phyloP scores from a whole-genome alignment of 2,329 filamentous ascomycete species.

The Colletotrichum sp. region DNA sequence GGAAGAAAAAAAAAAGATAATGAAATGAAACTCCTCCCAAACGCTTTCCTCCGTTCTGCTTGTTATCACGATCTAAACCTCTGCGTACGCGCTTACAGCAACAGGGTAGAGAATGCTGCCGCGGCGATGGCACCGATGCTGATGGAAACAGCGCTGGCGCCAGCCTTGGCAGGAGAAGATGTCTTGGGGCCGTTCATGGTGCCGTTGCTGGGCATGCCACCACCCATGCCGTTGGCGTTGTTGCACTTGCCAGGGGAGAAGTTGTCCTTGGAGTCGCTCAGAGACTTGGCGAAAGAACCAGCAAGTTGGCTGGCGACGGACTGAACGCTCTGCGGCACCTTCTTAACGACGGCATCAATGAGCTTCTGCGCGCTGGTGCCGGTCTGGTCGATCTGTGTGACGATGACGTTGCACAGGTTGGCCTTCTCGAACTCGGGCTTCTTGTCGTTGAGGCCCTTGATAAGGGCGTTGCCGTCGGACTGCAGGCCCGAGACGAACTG shows the following conservation, averaged over 20 bases:
- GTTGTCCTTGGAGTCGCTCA: conserved; percentile 26
- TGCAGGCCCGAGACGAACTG: conserved; percentile 26
- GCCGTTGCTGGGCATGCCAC: conserved; percentile 22
- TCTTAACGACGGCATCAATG: conserved; percentile 32
- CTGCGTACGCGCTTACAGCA: background rate
- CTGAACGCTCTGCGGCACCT: conserved; percentile 33
- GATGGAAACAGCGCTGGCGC: background rate
- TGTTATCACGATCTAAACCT: background rate
- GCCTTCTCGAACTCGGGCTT: conserved; percentile 32
- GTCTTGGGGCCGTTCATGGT: background rate
- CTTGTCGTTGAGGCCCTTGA: conserved; percentile 29
- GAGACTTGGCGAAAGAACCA: conserved; percentile 25
- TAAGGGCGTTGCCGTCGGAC: conserved; percentile 27
- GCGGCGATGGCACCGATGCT: conserved; percentile 1
- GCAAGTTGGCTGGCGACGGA: conserved; percentile 30
- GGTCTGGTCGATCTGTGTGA: conserved; percentile 27
- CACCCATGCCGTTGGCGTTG: conserved; percentile 26
- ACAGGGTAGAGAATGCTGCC: background rate
- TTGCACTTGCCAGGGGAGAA: conserved; percentile 34
- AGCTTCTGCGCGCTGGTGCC: conserved; percentile 28
- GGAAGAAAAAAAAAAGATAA: background rate
- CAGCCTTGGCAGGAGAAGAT: background rate
- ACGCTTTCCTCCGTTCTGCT: background rate
- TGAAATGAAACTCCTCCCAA: background rate
- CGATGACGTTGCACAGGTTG: conserved; percentile 30